Evolutionary conservation across 2,329 filamentous ascomycete species (phyloP).

Genomic region (Septoria linicola): DNA sequence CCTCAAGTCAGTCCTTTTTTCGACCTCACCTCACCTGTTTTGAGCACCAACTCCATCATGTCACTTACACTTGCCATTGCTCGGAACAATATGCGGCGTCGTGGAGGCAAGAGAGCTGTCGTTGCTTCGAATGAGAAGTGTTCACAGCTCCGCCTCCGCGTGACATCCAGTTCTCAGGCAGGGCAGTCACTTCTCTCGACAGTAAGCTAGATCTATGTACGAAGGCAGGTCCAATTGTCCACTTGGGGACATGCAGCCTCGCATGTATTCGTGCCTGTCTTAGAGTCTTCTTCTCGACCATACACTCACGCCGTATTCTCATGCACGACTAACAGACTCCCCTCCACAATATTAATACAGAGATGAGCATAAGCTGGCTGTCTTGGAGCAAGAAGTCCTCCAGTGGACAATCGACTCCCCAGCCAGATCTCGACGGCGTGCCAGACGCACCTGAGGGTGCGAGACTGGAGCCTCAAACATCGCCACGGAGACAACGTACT

Average conservation of each 20-base stretch:
- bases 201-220: no score
- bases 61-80: slow-evolving; percentile 23
- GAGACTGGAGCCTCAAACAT: no score
- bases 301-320: background rate
- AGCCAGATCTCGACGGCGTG: no score
- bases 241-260: no score
- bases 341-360: background rate
- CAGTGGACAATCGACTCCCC: no score
- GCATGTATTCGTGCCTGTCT: no score
- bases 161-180: no score
- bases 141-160: background rate
- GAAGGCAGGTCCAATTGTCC: no score
- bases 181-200: background rate
- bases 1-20: slow-evolving; percentile 16
- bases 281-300: no score
- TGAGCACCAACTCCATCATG: slow-evolving; percentile 12
- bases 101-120: background rate
- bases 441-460: no score
- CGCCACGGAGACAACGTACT: background rate
- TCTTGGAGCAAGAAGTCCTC: no score
- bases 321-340: background rate
- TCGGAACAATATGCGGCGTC: background rate
- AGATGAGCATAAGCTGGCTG: background rate
- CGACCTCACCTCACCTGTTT: slow-evolving; percentile 19
- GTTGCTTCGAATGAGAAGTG: no score